phyloP scores from a whole-genome alignment of 139 green algal genomes.

The Chlorella sp. region DNA sequence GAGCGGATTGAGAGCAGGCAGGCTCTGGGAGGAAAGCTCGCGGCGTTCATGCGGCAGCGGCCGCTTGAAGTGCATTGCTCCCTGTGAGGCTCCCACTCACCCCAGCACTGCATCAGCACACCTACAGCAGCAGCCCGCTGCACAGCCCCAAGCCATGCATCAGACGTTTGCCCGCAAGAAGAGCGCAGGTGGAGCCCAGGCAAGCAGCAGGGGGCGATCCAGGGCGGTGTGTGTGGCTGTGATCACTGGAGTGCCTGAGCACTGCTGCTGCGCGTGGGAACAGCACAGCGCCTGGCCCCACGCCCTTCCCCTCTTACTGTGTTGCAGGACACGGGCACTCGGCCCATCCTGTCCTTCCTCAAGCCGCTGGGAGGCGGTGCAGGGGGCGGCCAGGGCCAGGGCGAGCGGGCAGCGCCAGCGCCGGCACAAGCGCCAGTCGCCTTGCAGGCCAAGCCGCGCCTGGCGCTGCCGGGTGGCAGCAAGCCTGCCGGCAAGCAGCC shows the following conservation, averaged over 20 bases:
- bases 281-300: background rate
- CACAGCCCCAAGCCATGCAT: no score
- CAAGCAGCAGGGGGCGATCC: no score
- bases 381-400: no score
- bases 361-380: background rate
- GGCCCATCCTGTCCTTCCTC: background rate
- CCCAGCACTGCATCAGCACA: no score
- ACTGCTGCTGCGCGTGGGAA: no score
- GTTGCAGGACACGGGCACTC: constrained; percentile 2
- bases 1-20: background rate
- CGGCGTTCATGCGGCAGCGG: background rate
- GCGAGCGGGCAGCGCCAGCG: background rate
- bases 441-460: background rate
- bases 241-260: no score
- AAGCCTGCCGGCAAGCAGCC: background rate
- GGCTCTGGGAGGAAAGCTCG: background rate
- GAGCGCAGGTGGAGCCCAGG: no score
- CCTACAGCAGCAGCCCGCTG: no score
- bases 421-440: background rate
- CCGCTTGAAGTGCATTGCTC: background rate
- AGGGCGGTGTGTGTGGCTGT: no score
- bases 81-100: no score
- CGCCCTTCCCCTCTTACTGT: background rate
- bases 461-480: background rate
- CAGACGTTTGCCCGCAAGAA: no score